Percentiles rank a stretch among this genome's conserved stretches.
Conservation (phyloP, 805 yeast genomes). For the Myxozyma nipponensis region DNA sequence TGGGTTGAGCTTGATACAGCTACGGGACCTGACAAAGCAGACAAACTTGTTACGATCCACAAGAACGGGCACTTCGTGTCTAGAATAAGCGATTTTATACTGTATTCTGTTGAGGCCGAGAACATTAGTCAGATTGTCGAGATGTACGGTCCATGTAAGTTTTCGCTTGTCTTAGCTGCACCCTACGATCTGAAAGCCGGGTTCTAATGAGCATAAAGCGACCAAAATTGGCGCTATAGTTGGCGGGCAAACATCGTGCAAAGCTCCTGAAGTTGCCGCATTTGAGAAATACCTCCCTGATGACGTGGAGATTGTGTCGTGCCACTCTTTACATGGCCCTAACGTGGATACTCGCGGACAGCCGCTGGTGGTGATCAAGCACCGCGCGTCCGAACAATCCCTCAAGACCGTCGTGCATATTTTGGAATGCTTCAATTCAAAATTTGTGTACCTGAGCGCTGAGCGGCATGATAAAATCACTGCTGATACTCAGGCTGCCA, state of each 20-base stretch:
- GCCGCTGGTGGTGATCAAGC: slow-evolving; percentile 82
- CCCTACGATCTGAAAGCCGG: not conserved
- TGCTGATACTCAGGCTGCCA: slow-evolving; percentile 97
- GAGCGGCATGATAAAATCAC: slow-evolving; percentile 90
- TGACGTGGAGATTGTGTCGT: slow-evolving; percentile 78
- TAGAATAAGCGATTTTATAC: slow-evolving; percentile 71
- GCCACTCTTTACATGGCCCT: slow-evolving; percentile 96
- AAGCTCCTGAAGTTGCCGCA: slow-evolving; percentile 82
- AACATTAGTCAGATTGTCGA: slow-evolving; percentile 68
- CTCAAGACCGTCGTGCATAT: slow-evolving; percentile 59
- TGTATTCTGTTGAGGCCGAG: slow-evolving; percentile 93
- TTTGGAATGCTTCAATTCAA: slow-evolving; percentile 71
- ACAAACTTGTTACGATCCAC: slow-evolving; percentile 47
- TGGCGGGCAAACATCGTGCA: slow-evolving; percentile 98
- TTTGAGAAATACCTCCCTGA: slow-evolving; percentile 70
- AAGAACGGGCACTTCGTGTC: slow-evolving; percentile 81
- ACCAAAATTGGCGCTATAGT: slow-evolving; percentile 85
- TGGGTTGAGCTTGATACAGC: slow-evolving; percentile 31
- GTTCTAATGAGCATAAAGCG: slow-evolving; percentile 34
- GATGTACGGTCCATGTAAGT: slow-evolving; percentile 65
- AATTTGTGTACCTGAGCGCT: slow-evolving; percentile 72
- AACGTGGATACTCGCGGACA: slow-evolving; percentile 84
- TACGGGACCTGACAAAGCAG: no score
- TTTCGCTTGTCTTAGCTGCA: not conserved
- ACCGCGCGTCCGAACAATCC: slow-evolving; percentile 56